Conservation (phyloP, 2,329 filamentous ascomycete genomes). For the Pyricularia sp. region DNA sequence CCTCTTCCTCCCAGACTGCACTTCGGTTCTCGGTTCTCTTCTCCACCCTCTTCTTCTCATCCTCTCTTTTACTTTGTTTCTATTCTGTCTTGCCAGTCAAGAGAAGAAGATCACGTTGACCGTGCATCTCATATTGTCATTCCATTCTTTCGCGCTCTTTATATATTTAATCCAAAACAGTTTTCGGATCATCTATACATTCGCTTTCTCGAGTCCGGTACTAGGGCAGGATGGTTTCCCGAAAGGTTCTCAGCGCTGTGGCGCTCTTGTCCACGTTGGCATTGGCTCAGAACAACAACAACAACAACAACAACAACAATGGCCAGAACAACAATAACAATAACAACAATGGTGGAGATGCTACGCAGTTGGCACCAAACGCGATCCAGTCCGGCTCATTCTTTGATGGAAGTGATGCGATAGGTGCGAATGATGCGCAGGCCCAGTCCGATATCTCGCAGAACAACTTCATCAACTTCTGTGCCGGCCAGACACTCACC, state of each 20-base stretch:
- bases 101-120: constrained; percentile 22
- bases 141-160: constrained; percentile 11
- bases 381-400: constrained; percentile 25
- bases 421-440: constrained; percentile 20
- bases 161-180: constrained; percentile 2
- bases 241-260: constrained; percentile 16
- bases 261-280: constrained; percentile 17
- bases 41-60: constrained; percentile 6
- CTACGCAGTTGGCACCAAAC: constrained; percentile 14
- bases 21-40: not conserved
- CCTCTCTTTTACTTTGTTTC: constrained; percentile 11
- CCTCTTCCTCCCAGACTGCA: not conserved
- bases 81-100: constrained; percentile 17
- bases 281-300: constrained; percentile 13
- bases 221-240: constrained; percentile 17
- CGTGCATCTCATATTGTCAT: constrained; percentile 17
- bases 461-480: constrained; percentile 57
- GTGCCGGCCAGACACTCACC: constrained; percentile 42
- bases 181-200: constrained; percentile 7
- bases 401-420: constrained; percentile 20
- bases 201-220: constrained; percentile 1
- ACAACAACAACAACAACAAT: constrained; percentile 9
- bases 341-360: constrained; percentile 12
- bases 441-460: constrained; percentile 16
- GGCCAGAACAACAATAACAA: constrained; percentile 8